Conservation (phyloP, 2,329 filamentous ascomycete species). For the Hawksworthiomyces lignivorus region DNA sequence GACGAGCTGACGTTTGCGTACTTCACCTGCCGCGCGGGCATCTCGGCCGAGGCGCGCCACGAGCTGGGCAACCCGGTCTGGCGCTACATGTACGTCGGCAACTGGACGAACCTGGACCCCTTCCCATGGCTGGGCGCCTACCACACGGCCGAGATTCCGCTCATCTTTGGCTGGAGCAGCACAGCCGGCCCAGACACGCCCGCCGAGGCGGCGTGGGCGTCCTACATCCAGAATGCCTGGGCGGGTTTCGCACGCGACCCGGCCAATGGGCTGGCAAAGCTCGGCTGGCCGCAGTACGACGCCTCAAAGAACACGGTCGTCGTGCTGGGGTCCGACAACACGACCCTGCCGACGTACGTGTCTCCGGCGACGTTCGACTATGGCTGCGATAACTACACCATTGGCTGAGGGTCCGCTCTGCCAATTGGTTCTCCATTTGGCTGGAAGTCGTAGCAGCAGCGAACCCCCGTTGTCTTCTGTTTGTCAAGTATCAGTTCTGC, state of each 20-base stretch:
- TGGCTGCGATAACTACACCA: constrained; percentile 3
- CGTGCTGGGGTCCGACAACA: too few species aligned
- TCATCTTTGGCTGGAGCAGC: constrained; percentile 5
- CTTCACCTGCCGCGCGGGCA: not conserved
- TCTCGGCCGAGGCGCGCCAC: not conserved
- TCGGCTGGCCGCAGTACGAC: not conserved
- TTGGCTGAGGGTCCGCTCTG: too few species aligned
- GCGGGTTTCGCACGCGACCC: not conserved
- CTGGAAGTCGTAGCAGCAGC: too few species aligned
- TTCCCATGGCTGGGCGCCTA: constrained; percentile 6
- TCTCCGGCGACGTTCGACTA: constrained; percentile 1
- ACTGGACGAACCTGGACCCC: constrained; percentile 4
- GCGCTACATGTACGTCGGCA: constrained; percentile 5
- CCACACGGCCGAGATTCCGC: constrained; percentile 7
- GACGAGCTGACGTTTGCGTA: not conserved
- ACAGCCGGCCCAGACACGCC: not conserved
- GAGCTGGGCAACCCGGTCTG: not conserved
- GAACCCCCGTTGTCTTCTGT: too few species aligned
- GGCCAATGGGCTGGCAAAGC: not conserved
- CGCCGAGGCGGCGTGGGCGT: not conserved
- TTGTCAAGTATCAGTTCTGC: too few species aligned
- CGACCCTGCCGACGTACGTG: too few species aligned
- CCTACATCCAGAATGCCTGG: not conserved
- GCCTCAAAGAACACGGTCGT: too few species aligned
- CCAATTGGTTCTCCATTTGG: too few species aligned